Evolutionary conservation across 768 basidiomycete species (phyloP).

Genomic region (Mycena polygramma): DNA sequence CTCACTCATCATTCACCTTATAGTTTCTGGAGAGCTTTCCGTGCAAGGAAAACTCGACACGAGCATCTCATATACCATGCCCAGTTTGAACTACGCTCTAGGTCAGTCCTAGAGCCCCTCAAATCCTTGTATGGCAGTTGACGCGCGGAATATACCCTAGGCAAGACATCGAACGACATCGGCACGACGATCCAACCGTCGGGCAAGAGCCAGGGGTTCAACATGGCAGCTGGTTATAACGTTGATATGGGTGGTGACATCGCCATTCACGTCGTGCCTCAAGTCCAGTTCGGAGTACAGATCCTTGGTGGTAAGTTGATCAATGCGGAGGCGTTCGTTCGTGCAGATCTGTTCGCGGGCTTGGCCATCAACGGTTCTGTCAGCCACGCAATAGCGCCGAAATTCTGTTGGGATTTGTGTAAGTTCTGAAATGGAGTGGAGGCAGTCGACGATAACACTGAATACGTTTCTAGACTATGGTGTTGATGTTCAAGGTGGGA

Average conservation of each 20-base stretch:
- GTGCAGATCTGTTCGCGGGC: slow-evolving; percentile 1
- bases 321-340: not conserved
- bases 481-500: slow-evolving; percentile 16
- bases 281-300: not conserved
- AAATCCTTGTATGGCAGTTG: slow-evolving; percentile 8
- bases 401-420: slow-evolving; percentile 17
- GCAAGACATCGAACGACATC: slow-evolving; percentile 9
- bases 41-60: slow-evolving; percentile 12
- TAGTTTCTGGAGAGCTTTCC: slow-evolving; percentile 14
- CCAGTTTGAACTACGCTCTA: slow-evolving; percentile 8
- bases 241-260: slow-evolving; percentile 4
- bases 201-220: slow-evolving; percentile 13
- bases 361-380: slow-evolving; percentile 4
- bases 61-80: slow-evolving; percentile 3
- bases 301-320: slow-evolving; percentile 6
- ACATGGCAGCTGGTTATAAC: slow-evolving; percentile 2
- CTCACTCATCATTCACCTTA: too few species aligned
- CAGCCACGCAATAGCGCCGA: slow-evolving; percentile 3
- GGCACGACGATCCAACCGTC: slow-evolving; percentile 9
- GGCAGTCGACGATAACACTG: slow-evolving; percentile 8
- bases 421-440: slow-evolving; percentile 13
- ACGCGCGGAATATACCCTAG: slow-evolving; percentile 7
- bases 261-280: slow-evolving; percentile 1
- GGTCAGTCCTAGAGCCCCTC: slow-evolving; percentile 7
- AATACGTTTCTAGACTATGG: slow-evolving; percentile 8